Evolutionary conservation across 2,329 filamentous ascomycete species (phyloP), one percentile per base, ranked within the genome.

Genomic region (Nothophoma quercina): DNA sequence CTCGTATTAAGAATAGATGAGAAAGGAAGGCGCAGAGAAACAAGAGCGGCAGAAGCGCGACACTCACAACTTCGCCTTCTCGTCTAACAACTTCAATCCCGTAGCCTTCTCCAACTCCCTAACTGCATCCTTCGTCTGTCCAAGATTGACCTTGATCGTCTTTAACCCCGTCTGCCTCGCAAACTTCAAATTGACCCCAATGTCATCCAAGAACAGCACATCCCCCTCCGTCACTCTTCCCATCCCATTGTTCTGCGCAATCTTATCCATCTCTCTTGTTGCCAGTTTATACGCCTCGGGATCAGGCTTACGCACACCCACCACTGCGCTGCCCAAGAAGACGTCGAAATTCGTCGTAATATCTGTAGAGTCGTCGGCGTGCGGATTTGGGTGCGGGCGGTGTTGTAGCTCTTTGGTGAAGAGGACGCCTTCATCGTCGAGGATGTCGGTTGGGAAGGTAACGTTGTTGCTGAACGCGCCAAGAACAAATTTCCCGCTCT

Each of bases 381-480:
- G 53, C 1, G 63, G 67, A 7, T 62, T 62, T 9, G 59, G 56
- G 1, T 59, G 29, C 1, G 62, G 62, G 1, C 54, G 42, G 29
- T 68, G 65, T 8, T 61, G 49, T 5, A 78, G 56, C 5, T 65
- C 69, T 7, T 73, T 76, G 3, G 75, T 71, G 28, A 74, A 74
- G 5, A 75, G 64, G 1, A 60, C 59, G 0, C 81, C 77, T 33
- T 79, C 76, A 60, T 88, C 82, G 51, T 90, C 88, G 19, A 81
- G 78, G 67, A 97, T 91, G 0, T 83, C 88, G 0, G 83, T 80
- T 0, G 93, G 93, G 66, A 96, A 97, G 19, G 91, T 88, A 21
- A 95, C 85, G 0, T 95, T 98, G 70, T 99, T 98, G 64, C 88
- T 93, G 59, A 98, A 78, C 1, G 93, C 95, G 0, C 88, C 93